Conservation (phyloP, 169 alveolate species). For the Eimeria nieschulzi region DNA sequence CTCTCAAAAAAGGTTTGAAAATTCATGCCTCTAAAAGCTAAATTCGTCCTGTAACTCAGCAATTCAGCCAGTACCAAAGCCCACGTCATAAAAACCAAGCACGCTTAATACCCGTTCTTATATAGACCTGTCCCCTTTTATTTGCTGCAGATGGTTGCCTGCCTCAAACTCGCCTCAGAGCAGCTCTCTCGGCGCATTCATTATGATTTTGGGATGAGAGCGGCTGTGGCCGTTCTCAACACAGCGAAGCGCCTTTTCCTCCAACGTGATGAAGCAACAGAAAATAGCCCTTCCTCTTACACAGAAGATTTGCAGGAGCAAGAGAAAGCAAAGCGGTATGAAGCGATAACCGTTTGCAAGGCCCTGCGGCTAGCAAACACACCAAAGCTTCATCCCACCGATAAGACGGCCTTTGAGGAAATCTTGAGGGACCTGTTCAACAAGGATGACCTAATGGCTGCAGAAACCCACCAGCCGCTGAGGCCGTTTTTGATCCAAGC, state of each 20-base stretch:
- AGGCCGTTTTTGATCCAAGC: constrained; percentile 78
- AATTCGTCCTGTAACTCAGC: no score
- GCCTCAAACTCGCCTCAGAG: constrained; percentile 90
- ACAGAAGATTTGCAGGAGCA: background rate
- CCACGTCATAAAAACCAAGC: no score
- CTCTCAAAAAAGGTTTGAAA: constrained; percentile 90
- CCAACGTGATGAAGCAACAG: constrained; percentile 80
- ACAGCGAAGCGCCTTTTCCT: constrained; percentile 91
- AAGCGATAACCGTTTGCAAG: constrained; percentile 47
- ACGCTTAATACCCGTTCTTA: no score
- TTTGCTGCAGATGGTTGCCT: constrained; percentile 49
- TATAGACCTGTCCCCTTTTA: background rate
- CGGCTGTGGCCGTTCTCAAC: constrained; percentile 92
- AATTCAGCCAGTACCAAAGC: no score
- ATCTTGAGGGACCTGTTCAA: constrained; percentile 43
- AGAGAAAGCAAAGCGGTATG: constrained; percentile 11
- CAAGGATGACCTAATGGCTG: constrained; percentile 21
- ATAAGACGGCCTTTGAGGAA: constrained; percentile 38
- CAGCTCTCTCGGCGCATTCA: constrained; percentile 94
- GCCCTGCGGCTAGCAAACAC: constrained; percentile 52
- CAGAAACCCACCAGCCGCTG: constrained; percentile 36
- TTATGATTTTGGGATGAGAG: constrained; percentile 95
- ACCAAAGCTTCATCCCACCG: constrained; percentile 66
- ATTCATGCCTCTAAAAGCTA: no score
- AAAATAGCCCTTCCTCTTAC: constrained; percentile 84